Evolutionary conservation across 805 yeast genomes (phyloP).

Genomic region (Metschnikowia drakensbergensis): DNA sequence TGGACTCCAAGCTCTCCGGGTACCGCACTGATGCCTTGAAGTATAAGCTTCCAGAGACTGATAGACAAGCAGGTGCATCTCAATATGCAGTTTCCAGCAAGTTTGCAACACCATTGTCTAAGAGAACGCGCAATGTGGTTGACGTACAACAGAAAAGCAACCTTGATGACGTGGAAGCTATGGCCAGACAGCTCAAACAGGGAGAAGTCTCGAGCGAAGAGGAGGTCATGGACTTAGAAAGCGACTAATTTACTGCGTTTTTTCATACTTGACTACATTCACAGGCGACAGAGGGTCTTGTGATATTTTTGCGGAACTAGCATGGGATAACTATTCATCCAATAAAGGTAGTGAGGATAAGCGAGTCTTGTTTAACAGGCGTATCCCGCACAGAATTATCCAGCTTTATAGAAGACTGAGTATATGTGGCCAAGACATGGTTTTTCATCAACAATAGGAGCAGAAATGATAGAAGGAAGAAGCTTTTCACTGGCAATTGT

Average conservation of each 20-base stretch:
- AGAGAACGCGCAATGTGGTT: constrained; percentile 13
- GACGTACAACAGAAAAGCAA: constrained; percentile 3
- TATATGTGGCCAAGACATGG: too few species aligned
- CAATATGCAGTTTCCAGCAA: constrained; percentile 13
- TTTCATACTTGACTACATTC: too few species aligned
- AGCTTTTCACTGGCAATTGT: too few species aligned
- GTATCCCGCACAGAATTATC: too few species aligned
- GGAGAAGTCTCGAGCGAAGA: constrained; percentile 53
- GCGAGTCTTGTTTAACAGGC: too few species aligned
- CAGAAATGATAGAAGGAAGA: too few species aligned
- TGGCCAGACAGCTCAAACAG: constrained; percentile 38
- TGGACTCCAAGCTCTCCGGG: constrained; percentile 13
- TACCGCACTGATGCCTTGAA: constrained; percentile 2
- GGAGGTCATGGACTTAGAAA: constrained; percentile 57
- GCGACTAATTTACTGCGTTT: constrained; percentile 33
- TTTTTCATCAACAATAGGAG: too few species aligned
- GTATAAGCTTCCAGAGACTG: neutral
- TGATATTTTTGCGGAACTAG: too few species aligned
- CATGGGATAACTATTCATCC: too few species aligned
- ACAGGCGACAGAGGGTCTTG: too few species aligned
- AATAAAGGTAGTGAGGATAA: too few species aligned
- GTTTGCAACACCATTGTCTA: constrained; percentile 23
- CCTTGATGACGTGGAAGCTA: constrained; percentile 26
- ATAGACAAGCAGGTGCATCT: neutral
- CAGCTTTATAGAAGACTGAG: too few species aligned